Base-by-base conservation (phyloP, 1,284 basidiomycete genomes). In the Leucoagaricus sp. region DNA sequence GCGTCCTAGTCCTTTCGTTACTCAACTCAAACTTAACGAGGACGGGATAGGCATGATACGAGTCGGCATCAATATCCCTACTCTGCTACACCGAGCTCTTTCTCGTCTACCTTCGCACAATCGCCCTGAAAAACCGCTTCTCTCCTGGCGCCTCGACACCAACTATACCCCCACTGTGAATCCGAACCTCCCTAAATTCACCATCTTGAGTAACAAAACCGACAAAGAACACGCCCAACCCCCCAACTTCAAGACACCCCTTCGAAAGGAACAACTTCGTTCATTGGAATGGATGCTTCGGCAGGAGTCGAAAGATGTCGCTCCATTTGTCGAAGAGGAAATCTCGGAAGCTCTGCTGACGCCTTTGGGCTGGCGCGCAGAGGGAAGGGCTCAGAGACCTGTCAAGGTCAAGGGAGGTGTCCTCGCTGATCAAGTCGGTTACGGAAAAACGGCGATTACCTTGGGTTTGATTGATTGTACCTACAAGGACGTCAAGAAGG, bases 381-480 rank as follows among this genome's bases (percentile, higher is more conserved):
- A 98, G 71, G 95, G 92, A 48, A 89, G 92, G 49, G 94, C 93
- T 1, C 86, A 91, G 63, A 77, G 94, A 21, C 82, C 86, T 0
- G 82, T 93, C 52, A 80, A 76, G 59, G 75, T 97, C 23, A 82
- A 91, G 48, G 96, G 95, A 13, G 96, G 96, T 26, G 95, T 98
- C 52, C 84, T 98, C 46, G 96, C 96, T 7, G 95, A 98, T 66
- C 90, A 96, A 70, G 95, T 98, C 62, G 95, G 96, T 49, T 98
- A 98, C 68, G 95, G 95, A 31, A 98, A 98, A 75, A 98, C 95
- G 0, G 94, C 94, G 25, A 97, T 98, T 63, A 94, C 94, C 0
- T 81, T 98, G 19, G 95, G 90, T 9, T 79, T 98, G 54, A 89
- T 96, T 61, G 87, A 91, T 65, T 87, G 84, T 65, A 80, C 83